Base-by-base conservation (phyloP, 148 eudicot genomes). In the Limonium bicolor region DNA sequence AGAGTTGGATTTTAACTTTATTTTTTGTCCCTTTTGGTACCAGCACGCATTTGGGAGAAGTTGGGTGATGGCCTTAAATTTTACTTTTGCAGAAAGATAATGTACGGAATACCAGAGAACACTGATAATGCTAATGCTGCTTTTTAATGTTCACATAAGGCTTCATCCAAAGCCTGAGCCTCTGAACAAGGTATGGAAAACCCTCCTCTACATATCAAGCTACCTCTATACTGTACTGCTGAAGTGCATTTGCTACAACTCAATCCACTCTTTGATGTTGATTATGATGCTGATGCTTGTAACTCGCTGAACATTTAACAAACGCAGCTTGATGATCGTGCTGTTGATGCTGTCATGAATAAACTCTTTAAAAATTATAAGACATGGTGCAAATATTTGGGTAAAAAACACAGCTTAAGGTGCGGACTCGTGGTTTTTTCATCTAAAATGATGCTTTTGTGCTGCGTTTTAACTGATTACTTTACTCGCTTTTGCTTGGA, bases 331-430 rank as follows among this genome's bases (percentile, higher is more conserved):
- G 88, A 85, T 68, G 95, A 90, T 39, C 79, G 85, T 27, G 85
- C 99, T 36, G 59, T 85, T 39, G 63, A 73, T 41, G 88, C 73
- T 62, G 95, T 92, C 61, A 92, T 92, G 99, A 92, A 81, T 71
- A 81, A 81, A 56, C 88, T 85, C 57, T 92, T 92, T 74, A 85
- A 85, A 62, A 85, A 76, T 70, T 92, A 85, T 69, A 92, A 85
- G 56, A 92, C 60, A 53, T 92, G 99, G 99, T 90, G 99, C 99
- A 81, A 76, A 63, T 92, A 81, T 60, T 63, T 86, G 77, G 87
- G 93, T 50, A 72, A 75, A 54, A 86, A 75, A 56, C 82, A 74
- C 63, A 78, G 87, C 62, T 66, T 86, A 68, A 57, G 83, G 96
- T 86, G 41, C 65, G 62, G 29, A 31, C 28, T 25, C 32, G 7